phyloP scores from a whole-genome alignment of 2,329 filamentous ascomycete species.

The Trichoderma endophyticum region DNA sequence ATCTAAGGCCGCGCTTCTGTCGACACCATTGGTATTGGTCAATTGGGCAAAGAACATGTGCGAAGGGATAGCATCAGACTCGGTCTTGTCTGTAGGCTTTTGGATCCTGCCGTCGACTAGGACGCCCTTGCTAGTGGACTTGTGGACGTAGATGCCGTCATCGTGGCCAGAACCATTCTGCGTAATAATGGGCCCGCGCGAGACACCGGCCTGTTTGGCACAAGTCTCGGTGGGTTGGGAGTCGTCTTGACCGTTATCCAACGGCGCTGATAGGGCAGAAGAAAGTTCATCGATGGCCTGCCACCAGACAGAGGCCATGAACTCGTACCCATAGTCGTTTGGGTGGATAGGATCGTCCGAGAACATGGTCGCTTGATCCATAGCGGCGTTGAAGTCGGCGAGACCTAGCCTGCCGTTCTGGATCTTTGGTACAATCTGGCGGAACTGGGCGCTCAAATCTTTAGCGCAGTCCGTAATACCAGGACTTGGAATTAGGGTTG shows the following conservation, averaged over 20 bases:
- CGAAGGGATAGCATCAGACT: background rate
- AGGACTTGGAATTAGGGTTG: background rate
- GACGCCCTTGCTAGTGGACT: background rate
- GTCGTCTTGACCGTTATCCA: background rate
- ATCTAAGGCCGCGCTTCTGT: too few species aligned
- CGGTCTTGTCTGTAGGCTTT: background rate
- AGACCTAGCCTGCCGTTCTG: background rate
- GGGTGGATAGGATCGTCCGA: background rate
- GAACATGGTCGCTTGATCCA: background rate
- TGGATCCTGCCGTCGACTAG: background rate
- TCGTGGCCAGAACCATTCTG: background rate
- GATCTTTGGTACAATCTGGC: background rate
- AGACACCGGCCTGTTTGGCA: slow-evolving; percentile 1
- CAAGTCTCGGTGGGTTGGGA: background rate
- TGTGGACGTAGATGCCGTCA: background rate
- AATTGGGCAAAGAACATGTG: background rate
- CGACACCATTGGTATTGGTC: background rate
- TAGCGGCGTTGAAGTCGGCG: background rate
- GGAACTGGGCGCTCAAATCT: background rate
- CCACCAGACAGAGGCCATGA: slow-evolving; percentile 1
- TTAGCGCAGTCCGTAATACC: background rate
- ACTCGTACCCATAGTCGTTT: background rate
- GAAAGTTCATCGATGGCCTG: background rate
- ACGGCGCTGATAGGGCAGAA: background rate
- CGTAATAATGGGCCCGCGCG: background rate